A percentile compares a stretch with the other conserved stretches of the same genome.
Evolutionary conservation across 2,329 filamentous ascomycete species (phyloP).

Genomic region (Epichloe glyceriae): DNA sequence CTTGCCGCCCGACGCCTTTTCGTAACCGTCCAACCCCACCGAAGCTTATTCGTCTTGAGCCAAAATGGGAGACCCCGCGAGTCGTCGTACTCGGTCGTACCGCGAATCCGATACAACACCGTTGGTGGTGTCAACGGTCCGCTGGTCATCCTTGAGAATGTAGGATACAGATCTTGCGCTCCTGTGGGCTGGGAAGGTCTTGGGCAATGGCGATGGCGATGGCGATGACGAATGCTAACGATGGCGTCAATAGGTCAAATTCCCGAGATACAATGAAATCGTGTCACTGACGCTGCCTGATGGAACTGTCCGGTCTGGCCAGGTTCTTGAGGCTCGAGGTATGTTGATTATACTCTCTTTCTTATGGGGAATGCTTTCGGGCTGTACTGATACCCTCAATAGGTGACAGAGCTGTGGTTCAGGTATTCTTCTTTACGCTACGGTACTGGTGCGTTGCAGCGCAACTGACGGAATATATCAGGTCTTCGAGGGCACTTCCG

Average conservation of each 20-base stretch:
- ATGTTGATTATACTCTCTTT: constrained; percentile 11
- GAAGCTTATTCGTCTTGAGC: constrained; percentile 5
- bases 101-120: constrained; percentile 84
- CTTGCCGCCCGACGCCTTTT: not conserved
- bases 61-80: constrained; percentile 44
- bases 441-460: not conserved
- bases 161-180: constrained; percentile 24
- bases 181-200: not conserved
- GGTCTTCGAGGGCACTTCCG: constrained; percentile 95
- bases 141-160: constrained; percentile 94
- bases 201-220: not conserved
- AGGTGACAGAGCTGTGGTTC: constrained; percentile 91
- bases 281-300: constrained; percentile 91
- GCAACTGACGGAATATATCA: constrained; percentile 27
- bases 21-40: constrained; percentile 1
- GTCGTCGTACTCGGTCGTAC: constrained; percentile 45
- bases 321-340: constrained; percentile 97
- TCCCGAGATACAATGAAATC: constrained; percentile 94
- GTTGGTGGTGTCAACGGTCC: constrained; percentile 96
- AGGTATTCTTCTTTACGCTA: constrained; percentile 43
- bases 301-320: constrained; percentile 84
- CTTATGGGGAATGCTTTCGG: not conserved
- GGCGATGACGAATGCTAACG: constrained; percentile 5
- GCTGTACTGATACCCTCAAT: constrained; percentile 4
- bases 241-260: constrained; percentile 65